phyloP scores from a whole-genome alignment of 257 asterid genomes.

The Linaria vulgaris region DNA sequence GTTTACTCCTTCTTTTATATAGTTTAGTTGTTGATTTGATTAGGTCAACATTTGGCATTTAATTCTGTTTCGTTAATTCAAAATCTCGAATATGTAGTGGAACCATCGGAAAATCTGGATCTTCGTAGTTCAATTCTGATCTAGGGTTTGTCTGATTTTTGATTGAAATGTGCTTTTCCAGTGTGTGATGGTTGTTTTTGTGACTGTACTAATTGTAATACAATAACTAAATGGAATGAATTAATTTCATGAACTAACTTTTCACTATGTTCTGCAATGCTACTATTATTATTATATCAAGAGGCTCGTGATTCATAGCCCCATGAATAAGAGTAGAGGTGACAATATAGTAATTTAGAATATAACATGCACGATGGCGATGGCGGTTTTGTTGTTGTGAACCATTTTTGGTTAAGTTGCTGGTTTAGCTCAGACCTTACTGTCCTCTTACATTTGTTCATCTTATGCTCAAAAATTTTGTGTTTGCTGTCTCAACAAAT shows the following conservation, averaged over 20 bases:
- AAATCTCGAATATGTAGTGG: not conserved
- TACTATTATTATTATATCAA: no score
- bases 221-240: no score
- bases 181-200: not conserved
- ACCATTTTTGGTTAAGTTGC: not conserved
- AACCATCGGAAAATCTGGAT: not conserved
- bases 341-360: no score
- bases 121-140: slow-evolving; percentile 8
- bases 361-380: no score
- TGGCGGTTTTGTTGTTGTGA: no score
- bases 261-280: no score
- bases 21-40: slow-evolving; percentile 17
- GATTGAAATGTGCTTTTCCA: not conserved
- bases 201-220: not conserved
- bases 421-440: not conserved
- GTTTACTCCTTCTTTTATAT: not conserved
- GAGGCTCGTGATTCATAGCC: no score
- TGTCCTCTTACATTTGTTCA: not conserved
- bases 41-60: slow-evolving; percentile 6
- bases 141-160: slow-evolving; percentile 9
- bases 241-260: no score
- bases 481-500: slow-evolving; percentile 19
- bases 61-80: not conserved
- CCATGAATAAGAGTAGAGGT: not conserved
- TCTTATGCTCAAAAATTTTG: not conserved